phyloP scores from a whole-genome alignment of 768 basidiomycete species.

The Tylopilus intermedius region DNA sequence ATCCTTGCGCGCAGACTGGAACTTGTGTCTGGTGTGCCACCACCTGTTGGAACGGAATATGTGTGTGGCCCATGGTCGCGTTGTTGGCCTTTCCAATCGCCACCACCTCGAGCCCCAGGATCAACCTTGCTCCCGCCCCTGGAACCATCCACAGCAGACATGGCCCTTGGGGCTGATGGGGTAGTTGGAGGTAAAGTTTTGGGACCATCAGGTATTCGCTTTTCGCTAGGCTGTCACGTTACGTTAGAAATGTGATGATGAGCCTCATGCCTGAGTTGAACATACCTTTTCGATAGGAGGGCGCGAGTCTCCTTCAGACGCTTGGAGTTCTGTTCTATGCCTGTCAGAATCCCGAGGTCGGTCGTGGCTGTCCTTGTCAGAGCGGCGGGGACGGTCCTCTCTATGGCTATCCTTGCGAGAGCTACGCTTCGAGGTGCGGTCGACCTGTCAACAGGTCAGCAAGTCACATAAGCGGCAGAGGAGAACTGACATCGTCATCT shows the following conservation, averaged over 20 bases:
- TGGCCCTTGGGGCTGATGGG: slow-evolving; percentile 69
- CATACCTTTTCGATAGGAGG: slow-evolving; percentile 61
- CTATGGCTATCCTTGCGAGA: slow-evolving; percentile 75
- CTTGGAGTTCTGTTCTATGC: slow-evolving; percentile 60
- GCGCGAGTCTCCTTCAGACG: slow-evolving; percentile 45
- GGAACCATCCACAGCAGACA: slow-evolving; percentile 47
- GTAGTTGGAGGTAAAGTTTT: slow-evolving; percentile 53
- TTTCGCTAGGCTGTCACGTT: slow-evolving; percentile 42
- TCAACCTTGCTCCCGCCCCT: slow-evolving; percentile 40
- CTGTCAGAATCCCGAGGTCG: slow-evolving; percentile 64
- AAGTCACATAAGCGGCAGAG: not conserved
- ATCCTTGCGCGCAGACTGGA: slow-evolving; percentile 54
- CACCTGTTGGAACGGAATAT: slow-evolving; percentile 18
- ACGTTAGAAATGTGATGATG: not conserved
- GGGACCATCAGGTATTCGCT: slow-evolving; percentile 51
- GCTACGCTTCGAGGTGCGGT: slow-evolving; percentile 74
- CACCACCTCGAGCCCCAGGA: slow-evolving; percentile 35
- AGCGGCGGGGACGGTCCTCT: slow-evolving; percentile 66
- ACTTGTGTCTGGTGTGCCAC: slow-evolving; percentile 20
- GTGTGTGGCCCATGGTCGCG: slow-evolving; percentile 30
- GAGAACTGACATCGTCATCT: slow-evolving; percentile 66
- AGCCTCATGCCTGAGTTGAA: not conserved
- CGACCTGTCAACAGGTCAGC: slow-evolving; percentile 43
- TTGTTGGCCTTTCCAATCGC: slow-evolving; percentile 46
- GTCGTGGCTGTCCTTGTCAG: slow-evolving; percentile 67